phyloP scores from a whole-genome alignment of 768 basidiomycete species.

The Royoungia palumana region DNA sequence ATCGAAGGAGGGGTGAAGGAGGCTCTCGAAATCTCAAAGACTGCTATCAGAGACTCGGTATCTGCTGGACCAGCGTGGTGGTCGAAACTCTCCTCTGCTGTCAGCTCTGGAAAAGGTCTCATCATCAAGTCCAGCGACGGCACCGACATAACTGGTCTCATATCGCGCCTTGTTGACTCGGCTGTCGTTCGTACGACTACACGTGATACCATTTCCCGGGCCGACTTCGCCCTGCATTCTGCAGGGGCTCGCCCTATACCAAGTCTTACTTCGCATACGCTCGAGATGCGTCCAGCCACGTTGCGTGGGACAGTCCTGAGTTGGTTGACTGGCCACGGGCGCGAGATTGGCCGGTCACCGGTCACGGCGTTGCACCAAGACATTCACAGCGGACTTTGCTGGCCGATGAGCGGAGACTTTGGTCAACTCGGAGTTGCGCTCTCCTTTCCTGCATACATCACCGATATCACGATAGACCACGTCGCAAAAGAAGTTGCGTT shows the following conservation, averaged over 20 bases:
- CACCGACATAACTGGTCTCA: constrained; percentile 65
- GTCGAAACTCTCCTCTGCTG: constrained; percentile 55
- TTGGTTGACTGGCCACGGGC: constrained; percentile 58
- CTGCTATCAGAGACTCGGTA: constrained; percentile 35
- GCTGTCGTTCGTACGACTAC: constrained; percentile 61
- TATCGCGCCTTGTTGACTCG: constrained; percentile 72
- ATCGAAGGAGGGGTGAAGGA: constrained; percentile 68
- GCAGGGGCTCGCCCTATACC: constrained; percentile 81
- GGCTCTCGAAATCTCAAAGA: constrained; percentile 65
- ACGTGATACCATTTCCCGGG: constrained; percentile 76
- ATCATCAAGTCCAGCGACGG: constrained; percentile 75
- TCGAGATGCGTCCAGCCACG: constrained; percentile 57
- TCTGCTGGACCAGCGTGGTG: constrained; percentile 60
- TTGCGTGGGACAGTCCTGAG: constrained; percentile 48
- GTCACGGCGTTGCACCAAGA: constrained; percentile 88
- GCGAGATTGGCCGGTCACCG: constrained; percentile 73
- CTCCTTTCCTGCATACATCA: constrained; percentile 52
- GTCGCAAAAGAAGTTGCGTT: constrained; percentile 77
- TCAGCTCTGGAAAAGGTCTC: constrained; percentile 44
- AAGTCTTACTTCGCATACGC: constrained; percentile 75
- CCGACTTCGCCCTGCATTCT: constrained; percentile 85
- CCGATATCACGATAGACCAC: constrained; percentile 84
- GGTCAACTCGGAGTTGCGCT: constrained; percentile 86
- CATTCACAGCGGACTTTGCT: constrained; percentile 79
- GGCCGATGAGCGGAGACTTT: constrained; percentile 79